A percentile compares a stretch with the other conserved stretches of the same genome.
Evolutionary conservation across 192 early-diverging fungal genomes (phyloP).

Genomic region (Backusella morwellensis): DNA sequence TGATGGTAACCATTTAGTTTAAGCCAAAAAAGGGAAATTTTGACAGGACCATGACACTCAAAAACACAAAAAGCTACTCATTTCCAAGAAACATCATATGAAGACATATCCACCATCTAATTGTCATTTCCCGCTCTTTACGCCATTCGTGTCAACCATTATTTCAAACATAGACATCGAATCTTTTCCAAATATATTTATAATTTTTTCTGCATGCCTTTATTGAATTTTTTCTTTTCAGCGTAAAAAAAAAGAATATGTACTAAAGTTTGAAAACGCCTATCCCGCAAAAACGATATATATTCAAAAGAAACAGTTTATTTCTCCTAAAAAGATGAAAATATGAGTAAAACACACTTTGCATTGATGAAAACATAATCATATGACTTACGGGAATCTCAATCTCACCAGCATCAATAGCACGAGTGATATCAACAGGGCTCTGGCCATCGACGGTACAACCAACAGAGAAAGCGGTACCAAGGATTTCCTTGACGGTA

Average conservation of each 20-base stretch:
- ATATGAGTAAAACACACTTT: background rate
- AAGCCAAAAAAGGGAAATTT: background rate
- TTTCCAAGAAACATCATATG: too few relatives aligned
- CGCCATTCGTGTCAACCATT: background rate
- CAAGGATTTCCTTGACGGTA: slow-evolving; percentile 94
- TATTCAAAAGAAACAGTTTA: background rate
- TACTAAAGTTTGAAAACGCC: background rate
- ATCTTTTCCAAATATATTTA: background rate
- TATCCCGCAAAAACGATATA: slow-evolving; percentile 12
- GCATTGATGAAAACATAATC: background rate
- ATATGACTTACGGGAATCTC: slow-evolving; percentile 51
- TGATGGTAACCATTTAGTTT: background rate
- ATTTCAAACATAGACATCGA: too few relatives aligned
- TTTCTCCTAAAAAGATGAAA: slow-evolving; percentile 5
- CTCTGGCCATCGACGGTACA: slow-evolving; percentile 97
- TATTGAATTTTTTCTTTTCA: background rate
- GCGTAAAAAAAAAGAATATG: slow-evolving; percentile 2
- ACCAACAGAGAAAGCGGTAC: slow-evolving; percentile 89
- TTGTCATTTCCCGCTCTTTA: background rate
- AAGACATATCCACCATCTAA: too few relatives aligned
- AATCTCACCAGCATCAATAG: slow-evolving; percentile 82
- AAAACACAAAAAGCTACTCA: too few relatives aligned
- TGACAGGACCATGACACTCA: too few relatives aligned
- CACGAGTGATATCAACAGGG: slow-evolving; percentile 80
- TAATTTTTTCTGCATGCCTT: slow-evolving; percentile 11